Percentiles rank a stretch among this genome's conserved stretches.
phyloP scores from a whole-genome alignment of 345 rosid genomes.

The Gossypium australe region DNA sequence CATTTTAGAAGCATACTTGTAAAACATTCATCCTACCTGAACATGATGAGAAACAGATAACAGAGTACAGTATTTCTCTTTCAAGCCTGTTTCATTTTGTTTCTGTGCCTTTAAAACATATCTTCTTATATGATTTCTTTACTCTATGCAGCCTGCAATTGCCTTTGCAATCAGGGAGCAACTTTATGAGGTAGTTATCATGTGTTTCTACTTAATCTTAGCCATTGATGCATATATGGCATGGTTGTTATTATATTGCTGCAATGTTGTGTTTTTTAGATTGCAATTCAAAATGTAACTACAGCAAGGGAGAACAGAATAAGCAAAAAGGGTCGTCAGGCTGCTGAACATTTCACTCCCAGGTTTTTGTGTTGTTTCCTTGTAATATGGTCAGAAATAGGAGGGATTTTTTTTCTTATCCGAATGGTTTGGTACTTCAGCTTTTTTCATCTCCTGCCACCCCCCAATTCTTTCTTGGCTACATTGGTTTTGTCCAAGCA shows the following conservation, averaged over 20 bases:
- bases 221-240: background rate
- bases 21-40: background rate
- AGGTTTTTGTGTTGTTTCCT: slow-evolving; percentile 36
- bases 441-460: too few species aligned
- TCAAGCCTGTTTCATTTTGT: background rate
- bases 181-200: slow-evolving; percentile 67
- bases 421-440: background rate
- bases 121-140: background rate
- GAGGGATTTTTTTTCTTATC: background rate
- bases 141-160: slow-evolving; percentile 72
- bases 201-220: background rate
- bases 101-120: background rate
- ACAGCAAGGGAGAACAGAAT: slow-evolving; percentile 83
- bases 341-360: slow-evolving; percentile 55
- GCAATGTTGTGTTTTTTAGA: slow-evolving; percentile 32
- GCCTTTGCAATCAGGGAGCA: slow-evolving; percentile 95
- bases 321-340: slow-evolving; percentile 84
- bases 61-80: background rate
- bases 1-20: background rate
- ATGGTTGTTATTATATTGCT: background rate
- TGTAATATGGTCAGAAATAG: background rate
- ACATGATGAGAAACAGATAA: background rate
- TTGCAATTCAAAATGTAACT: slow-evolving; percentile 80
- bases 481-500: background rate
- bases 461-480: background rate